Evolutionary conservation across 2,329 filamentous ascomycete genomes (phyloP), one percentile per base, ranked within the genome.

Genomic region (Trichoderma aggressivum): DNA sequence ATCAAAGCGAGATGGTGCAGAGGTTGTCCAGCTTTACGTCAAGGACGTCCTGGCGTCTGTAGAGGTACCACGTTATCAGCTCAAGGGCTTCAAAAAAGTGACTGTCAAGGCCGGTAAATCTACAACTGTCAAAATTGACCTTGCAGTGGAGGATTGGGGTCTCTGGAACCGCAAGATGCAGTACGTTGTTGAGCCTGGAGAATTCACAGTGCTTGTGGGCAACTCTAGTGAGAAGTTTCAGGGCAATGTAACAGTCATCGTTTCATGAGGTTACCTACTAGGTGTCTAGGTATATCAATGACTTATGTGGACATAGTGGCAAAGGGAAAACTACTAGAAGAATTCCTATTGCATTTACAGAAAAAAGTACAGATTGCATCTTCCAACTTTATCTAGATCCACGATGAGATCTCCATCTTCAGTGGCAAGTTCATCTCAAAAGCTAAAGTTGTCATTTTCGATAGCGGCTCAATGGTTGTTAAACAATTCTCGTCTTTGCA

Each of bases 81-180:
- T 66, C 8, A 66, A 66, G 47, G 63, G 63, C 10, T 66, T 66
- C 21, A 32, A 66, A 28, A 66, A 66, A 32, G 63, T 56, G 10
- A 66, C 63, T 56, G 50, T 66, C 8, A 66, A 66, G 50, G 63
- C 63, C 10, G 63, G 63, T 1, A 56, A 56, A 47, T 66, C 63
- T 28, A 56, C 63, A 28, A 66, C 63, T 16, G 63, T 66, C 16
- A 66, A 66, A 32, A 66, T 66, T 36, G 47, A 56, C 7, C 63
- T 66, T 36, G 3, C 7, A 1, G 63, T 66, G 12, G 21, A 32
- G 5, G 63, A 66, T 4, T 66, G 63, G 63, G 63, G 63, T 3
- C 30, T 66, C 4, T 66, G 63, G 63, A 66, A 66, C 16, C 63
- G 63, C 8, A 32, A 66, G 32, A 66, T 66, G 63, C 24, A 66